phyloP scores from a whole-genome alignment of 129 eudicot species.

The Oenanthe sinensis region DNA sequence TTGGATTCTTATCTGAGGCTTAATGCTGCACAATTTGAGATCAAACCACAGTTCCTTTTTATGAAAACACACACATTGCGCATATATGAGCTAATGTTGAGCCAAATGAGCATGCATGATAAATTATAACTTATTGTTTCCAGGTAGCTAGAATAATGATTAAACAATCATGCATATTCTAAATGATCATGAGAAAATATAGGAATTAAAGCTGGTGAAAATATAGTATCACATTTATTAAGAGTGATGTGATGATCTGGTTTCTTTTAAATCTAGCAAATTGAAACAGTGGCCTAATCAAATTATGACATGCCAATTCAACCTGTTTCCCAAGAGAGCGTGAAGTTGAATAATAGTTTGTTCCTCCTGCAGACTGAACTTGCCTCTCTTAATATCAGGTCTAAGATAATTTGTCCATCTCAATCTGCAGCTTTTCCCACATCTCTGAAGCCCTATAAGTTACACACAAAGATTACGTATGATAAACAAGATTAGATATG shows the following conservation, averaged over 20 bases:
- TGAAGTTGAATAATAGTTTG: slow-evolving; percentile 96
- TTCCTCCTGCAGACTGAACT: slow-evolving; percentile 82
- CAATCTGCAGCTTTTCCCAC: slow-evolving; percentile 91
- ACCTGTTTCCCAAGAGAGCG: slow-evolving; percentile 97
- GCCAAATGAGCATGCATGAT: not conserved
- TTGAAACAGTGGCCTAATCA: not conserved
- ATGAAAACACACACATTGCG: not conserved
- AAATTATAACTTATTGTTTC: not conserved
- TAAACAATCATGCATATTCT: not conserved
- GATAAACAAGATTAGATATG: not conserved
- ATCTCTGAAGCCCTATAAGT: slow-evolving; percentile 69
- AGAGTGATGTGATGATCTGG: not conserved
- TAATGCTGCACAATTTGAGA: not conserved
- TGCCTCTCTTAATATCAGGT: slow-evolving; percentile 94
- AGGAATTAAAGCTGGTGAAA: not conserved
- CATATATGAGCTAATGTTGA: not conserved
- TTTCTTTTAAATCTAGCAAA: not conserved
- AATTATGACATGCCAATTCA: not conserved
- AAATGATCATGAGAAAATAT: not conserved
- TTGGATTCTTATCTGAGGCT: not conserved
- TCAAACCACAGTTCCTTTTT: not conserved
- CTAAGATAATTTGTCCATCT: slow-evolving; percentile 91
- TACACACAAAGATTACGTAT: not conserved
- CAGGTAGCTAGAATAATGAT: not conserved
- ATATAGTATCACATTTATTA: not conserved